Evolutionary conservation across 164 flowering plant species (phyloP).

Genomic region (Dillenia turbinata): DNA sequence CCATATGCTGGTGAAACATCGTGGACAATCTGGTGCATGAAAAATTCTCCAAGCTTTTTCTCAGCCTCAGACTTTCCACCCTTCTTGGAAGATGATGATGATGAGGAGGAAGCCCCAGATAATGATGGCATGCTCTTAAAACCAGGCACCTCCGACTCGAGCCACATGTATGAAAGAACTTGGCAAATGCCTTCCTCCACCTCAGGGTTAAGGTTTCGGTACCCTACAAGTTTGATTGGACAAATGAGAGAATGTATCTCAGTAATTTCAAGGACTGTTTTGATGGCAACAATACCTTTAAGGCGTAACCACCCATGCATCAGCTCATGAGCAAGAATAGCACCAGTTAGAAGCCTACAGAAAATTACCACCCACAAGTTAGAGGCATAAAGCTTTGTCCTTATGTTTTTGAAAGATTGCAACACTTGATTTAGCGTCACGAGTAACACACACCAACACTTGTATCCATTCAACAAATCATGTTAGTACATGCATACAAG

Average conservation of each 20-base stretch:
- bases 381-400: too few species aligned
- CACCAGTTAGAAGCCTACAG: slow-evolving; percentile 83
- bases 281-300: slow-evolving; percentile 42
- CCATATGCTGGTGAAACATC: slow-evolving; percentile 90
- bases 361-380: too few species aligned
- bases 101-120: slow-evolving; percentile 54
- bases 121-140: slow-evolving; percentile 52
- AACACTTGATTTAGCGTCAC: too few species aligned
- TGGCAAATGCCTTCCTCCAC: slow-evolving; percentile 98
- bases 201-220: slow-evolving; percentile 67
- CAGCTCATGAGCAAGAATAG: slow-evolving; percentile 93
- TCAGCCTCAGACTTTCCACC: slow-evolving; percentile 63
- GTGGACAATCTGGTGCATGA: slow-evolving; percentile 83
- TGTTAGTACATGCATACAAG: too few species aligned
- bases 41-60: slow-evolving; percentile 79
- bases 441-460: too few species aligned
- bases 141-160: slow-evolving; percentile 83
- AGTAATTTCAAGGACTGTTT: too few species aligned
- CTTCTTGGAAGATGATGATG: slow-evolving; percentile 63
- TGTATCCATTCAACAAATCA: too few species aligned
- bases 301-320: slow-evolving; percentile 98
- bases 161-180: slow-evolving; percentile 92
- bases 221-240: slow-evolving; percentile 40
- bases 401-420: too few species aligned
- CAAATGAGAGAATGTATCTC: too few species aligned